Evolutionary conservation across 768 basidiomycete genomes (phyloP), one percentile per base, ranked within the genome.

Genomic region (Xerocomellus intermedius): DNA sequence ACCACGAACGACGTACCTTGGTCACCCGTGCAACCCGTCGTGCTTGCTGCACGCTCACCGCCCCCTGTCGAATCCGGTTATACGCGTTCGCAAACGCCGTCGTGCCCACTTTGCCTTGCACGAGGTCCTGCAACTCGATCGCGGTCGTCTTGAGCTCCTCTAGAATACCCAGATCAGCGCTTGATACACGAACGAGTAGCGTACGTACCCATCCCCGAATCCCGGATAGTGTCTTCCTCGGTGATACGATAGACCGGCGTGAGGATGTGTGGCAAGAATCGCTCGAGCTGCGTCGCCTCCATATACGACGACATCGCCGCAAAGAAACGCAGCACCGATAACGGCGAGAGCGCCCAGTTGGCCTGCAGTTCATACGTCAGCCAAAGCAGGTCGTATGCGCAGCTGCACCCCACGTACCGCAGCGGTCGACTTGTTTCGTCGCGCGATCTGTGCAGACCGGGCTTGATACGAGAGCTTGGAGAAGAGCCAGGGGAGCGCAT

Each of bases 401-500:
- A 14, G 30, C 35, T 24, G 8, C 3, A 3, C 5, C 19, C 7
- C 8, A 60, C 59, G 16, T 24, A 61, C 59, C 45, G 68, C 66
- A 21, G 70, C 70, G 14, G 68, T 68, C 8, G 80, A 71, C 52
- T 77, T 79, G 60, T 82, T 88, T 26, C 86, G 76, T 46, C 89
- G 80, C 7, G 80, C 79, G 52, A 91, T 86, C 64, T 89, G 83
- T 5, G 87, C 86, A 6, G 87, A 86, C 33, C 84, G 82, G 10
- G 87, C 82, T 65, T 94, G 89, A 69, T 90, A 95, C 0, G 96
- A 98, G 19, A 98, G 75, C 65, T 90, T 90, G 22, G 94, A 94
- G 77, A 98, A 98, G 33, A 99, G 72, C 94, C 96, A 98, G 0
- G 91, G 82, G 2, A 98, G 75, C 0, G 86, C 87, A 61, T 87